Conservation (phyloP, 768 basidiomycete genomes). For the Boletus vermiculosoides region DNA sequence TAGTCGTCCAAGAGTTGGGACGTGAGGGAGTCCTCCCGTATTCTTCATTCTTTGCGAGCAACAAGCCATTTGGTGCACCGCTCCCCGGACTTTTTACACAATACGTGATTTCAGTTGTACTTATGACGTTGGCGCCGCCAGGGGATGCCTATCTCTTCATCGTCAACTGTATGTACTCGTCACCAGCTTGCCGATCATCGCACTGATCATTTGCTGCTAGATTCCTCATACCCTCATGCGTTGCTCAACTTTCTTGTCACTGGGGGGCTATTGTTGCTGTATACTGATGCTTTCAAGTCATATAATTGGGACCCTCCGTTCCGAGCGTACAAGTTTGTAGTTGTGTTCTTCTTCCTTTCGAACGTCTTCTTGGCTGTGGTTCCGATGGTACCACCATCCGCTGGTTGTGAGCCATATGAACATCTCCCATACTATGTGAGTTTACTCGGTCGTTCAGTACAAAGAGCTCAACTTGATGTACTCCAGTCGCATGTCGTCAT, state of each 20-base stretch:
- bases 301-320: slow-evolving; percentile 68
- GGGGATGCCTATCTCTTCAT: slow-evolving; percentile 77
- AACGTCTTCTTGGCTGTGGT: slow-evolving; percentile 63
- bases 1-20: slow-evolving; percentile 73
- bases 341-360: slow-evolving; percentile 58
- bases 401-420: slow-evolving; percentile 51
- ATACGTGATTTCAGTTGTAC: slow-evolving; percentile 54
- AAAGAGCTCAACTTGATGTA: not conserved
- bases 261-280: slow-evolving; percentile 60
- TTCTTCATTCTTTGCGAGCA: slow-evolving; percentile 66
- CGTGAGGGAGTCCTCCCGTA: slow-evolving; percentile 68
- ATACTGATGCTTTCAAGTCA: slow-evolving; percentile 41
- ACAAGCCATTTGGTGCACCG: slow-evolving; percentile 68
- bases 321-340: slow-evolving; percentile 47
- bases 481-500: slow-evolving; percentile 51
- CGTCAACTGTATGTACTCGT: slow-evolving; percentile 50
- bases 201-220: slow-evolving; percentile 31
- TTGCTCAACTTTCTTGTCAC: slow-evolving; percentile 61
- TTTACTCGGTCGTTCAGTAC: not conserved
- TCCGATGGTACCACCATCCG: slow-evolving; percentile 61
- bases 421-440: slow-evolving; percentile 69
- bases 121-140: slow-evolving; percentile 57
- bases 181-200: not conserved
- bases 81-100: slow-evolving; percentile 61
- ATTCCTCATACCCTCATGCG: slow-evolving; percentile 55